Conservation (phyloP, 768 basidiomycete genomes). For the Naematelia aurantialba region DNA sequence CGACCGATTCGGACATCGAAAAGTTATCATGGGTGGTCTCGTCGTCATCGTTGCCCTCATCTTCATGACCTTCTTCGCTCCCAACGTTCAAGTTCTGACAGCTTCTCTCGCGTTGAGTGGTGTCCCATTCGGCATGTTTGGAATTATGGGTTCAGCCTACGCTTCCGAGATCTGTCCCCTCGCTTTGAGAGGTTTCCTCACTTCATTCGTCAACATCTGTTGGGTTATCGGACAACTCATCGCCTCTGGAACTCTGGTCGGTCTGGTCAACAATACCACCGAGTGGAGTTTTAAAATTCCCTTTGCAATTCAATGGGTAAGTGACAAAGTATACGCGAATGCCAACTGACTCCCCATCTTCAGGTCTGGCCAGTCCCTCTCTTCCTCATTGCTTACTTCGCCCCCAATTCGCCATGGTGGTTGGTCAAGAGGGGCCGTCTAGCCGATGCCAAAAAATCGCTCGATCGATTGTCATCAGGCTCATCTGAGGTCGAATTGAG, state of each 20-base stretch:
- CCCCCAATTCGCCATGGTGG: conserved; percentile 45
- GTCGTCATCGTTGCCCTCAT: conserved; percentile 10
- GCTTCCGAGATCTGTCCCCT: conserved; percentile 38
- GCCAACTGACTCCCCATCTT: not conserved
- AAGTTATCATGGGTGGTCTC: conserved; percentile 10
- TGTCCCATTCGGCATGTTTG: conserved; percentile 38
- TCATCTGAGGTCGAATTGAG: not conserved
- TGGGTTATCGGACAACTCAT: conserved; percentile 31
- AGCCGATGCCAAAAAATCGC: conserved; percentile 15
- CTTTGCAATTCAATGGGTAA: conserved; percentile 21
- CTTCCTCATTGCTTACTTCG: conserved; percentile 14
- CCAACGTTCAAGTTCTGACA: conserved; percentile 9
- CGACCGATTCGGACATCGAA: conserved; percentile 20
- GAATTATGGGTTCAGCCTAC: conserved; percentile 40
- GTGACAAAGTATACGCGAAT: not conserved
- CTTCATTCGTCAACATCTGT: conserved; percentile 24
- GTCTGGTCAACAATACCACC: conserved; percentile 12
- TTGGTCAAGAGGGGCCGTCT: conserved; percentile 42
- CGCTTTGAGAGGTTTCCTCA: conserved; percentile 22
- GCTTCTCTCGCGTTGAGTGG: conserved; percentile 21
- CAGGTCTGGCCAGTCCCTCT: conserved; percentile 23
- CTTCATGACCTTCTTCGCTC: conserved; percentile 23
- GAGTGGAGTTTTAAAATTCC: conserved; percentile 26
- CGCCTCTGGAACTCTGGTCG: conserved; percentile 23
- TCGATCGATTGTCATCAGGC: not conserved